phyloP scores from a whole-genome alignment of 2,329 filamentous ascomycete species.

The Huntiella savannae region DNA sequence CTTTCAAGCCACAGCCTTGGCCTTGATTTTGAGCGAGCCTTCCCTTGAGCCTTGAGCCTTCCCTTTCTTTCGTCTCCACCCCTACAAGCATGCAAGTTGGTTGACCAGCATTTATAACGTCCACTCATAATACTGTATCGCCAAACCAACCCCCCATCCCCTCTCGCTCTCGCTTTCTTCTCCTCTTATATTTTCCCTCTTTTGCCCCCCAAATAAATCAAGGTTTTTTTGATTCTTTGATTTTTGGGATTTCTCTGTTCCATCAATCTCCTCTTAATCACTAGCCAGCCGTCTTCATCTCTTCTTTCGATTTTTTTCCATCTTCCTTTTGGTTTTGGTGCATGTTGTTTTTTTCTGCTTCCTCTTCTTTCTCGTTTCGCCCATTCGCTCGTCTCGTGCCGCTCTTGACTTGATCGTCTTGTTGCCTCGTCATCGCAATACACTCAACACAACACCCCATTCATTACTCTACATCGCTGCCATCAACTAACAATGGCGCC shows the following conservation, averaged over 20 bases:
- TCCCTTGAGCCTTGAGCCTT: neutral
- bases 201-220: neutral
- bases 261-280: neutral
- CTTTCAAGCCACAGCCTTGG: slow-evolving; percentile 1
- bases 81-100: neutral
- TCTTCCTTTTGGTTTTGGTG: neutral
- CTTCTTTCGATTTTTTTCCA: neutral
- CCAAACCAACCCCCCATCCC: neutral
- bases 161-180: neutral
- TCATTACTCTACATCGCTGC: neutral
- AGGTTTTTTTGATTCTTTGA: neutral
- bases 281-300: too few species aligned
- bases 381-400: neutral
- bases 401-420: neutral
- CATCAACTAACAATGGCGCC: slow-evolving; percentile 3
- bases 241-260: neutral
- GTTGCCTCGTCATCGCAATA: neutral
- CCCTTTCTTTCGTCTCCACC: slow-evolving; percentile 3
- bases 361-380: neutral
- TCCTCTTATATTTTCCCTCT: neutral
- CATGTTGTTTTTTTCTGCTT: neutral
- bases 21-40: neutral
- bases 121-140: neutral
- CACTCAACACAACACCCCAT: neutral
- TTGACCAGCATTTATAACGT: neutral